Evolutionary conservation across 208 protist species (phyloP), one percentile per base, ranked within the genome.

Genomic region (Leishmania guyanensis): DNA sequence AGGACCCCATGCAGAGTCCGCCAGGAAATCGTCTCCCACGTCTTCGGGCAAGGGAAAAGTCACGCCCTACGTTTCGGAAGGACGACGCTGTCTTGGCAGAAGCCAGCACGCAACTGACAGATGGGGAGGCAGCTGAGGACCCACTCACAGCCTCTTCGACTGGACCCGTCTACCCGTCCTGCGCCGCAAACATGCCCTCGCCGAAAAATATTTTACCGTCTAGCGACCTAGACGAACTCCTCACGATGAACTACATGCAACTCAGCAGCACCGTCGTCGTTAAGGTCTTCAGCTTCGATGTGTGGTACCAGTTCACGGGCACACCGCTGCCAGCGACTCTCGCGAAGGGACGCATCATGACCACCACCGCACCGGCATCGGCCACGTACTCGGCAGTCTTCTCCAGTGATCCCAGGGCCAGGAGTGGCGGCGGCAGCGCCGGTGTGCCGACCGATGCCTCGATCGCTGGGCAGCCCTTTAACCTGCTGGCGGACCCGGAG

Each of bases 251-350:
- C 62, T 88, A 82, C 80, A 70, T 90, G 33, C 75, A 84, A 43
- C 54, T 81, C n/a, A 83, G 82, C 9, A 64, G 71, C 26, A 58
- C 60, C 60, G 39, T 94, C 26, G 20, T 92, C 14, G 5, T 94
- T 16, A 92, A 94, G 58, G 29, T 94, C 3, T 92, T 94, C 82
- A 78, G 78, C 56, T 79, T 78, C 82, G 79, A 91, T 60, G 75
- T 88, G 26, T 92, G 89, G 88, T 85, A 82, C 33, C 43, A 85
- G 1, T 64, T 94, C 54, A 81, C 81, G 0, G 14, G 85, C 71
- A 48, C 64, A 26, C 75, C 75, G 12, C 22, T n/a, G 54, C 56
- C 60, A 39, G 1, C 75, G 22, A 36, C 53, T 69, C 1, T 73
- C 46, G 9, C 17, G 39, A 12, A 0, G 20, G 60, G 22, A 22